phyloP scores from a whole-genome alignment of 2,329 filamentous ascomycete species.

The Cladophialophora immunda region DNA sequence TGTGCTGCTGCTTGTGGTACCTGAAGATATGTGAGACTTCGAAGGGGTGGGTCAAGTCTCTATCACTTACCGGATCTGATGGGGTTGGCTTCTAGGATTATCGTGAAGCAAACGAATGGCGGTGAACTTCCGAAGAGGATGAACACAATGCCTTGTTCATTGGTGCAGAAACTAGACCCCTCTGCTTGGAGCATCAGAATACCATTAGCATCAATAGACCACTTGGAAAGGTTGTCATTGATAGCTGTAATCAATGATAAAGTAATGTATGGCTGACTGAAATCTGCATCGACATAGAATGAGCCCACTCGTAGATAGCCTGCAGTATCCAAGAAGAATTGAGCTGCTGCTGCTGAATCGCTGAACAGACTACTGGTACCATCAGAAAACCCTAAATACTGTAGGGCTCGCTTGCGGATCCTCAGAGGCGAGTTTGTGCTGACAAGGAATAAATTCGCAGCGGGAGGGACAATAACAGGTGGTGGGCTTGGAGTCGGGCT shows the following conservation, averaged over 20 bases:
- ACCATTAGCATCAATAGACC: slow-evolving; percentile 14
- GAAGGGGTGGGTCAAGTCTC: neutral
- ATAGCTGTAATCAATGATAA: slow-evolving; percentile 20
- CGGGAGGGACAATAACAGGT: slow-evolving; percentile 1
- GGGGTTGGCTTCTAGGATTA: slow-evolving; percentile 10
- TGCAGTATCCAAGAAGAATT: slow-evolving; percentile 29
- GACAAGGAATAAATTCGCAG: slow-evolving; percentile 16
- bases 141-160: slow-evolving; percentile 15
- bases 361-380: slow-evolving; percentile 23
- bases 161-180: slow-evolving; percentile 26
- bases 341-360: slow-evolving; percentile 23
- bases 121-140: slow-evolving; percentile 18
- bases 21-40: slow-evolving; percentile 3
- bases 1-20: neutral
- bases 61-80: neutral
- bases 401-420: slow-evolving; percentile 32
- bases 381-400: slow-evolving; percentile 32
- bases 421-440: slow-evolving; percentile 19
- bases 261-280: slow-evolving; percentile 27
- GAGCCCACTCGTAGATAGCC: slow-evolving; percentile 25
- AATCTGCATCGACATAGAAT: slow-evolving; percentile 26
- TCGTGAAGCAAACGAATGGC: slow-evolving; percentile 25
- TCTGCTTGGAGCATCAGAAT: slow-evolving; percentile 4
- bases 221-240: neutral
- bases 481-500: slow-evolving; percentile 1